Conservation (phyloP, 1,139 yeast species). For the Protomyces inundatus region DNA sequence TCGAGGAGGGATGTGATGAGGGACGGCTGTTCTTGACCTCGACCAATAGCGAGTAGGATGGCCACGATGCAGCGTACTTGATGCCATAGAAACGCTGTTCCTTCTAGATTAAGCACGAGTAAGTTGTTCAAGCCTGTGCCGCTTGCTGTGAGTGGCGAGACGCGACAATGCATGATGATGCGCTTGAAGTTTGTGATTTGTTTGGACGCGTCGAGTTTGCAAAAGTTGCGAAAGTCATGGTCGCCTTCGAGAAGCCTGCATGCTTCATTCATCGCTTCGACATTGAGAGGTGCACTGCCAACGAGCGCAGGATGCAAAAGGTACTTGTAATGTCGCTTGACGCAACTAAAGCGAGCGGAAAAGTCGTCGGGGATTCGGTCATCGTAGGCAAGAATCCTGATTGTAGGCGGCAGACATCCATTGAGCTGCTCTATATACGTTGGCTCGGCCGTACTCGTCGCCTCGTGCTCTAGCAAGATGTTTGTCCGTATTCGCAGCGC, state of each 20-base stretch:
- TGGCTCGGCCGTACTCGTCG: slow-evolving; percentile 57
- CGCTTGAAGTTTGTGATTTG: slow-evolving; percentile 75
- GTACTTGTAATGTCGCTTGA: slow-evolving; percentile 76
- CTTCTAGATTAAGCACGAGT: slow-evolving; percentile 71
- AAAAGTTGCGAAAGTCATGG: slow-evolving; percentile 90
- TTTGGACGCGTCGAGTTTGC: slow-evolving; percentile 89
- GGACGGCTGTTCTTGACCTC: slow-evolving; percentile 57
- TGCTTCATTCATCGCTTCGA: slow-evolving; percentile 64
- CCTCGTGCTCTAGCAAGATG: background rate
- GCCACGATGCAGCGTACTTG: slow-evolving; percentile 97
- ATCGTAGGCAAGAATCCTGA: slow-evolving; percentile 74
- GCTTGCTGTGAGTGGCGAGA: slow-evolving; percentile 40
- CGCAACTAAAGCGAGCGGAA: slow-evolving; percentile 90
- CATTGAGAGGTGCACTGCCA: slow-evolving; percentile 46
- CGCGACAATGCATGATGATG: slow-evolving; percentile 51
- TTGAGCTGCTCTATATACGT: slow-evolving; percentile 74
- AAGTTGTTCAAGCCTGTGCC: slow-evolving; percentile 35
- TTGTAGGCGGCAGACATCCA: slow-evolving; percentile 71
- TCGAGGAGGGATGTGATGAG: slow-evolving; percentile 59
- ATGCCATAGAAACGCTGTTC: slow-evolving; percentile 94
- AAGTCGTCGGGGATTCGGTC: slow-evolving; percentile 75
- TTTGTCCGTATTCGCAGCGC: slow-evolving; percentile 58
- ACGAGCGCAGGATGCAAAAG: slow-evolving; percentile 47
- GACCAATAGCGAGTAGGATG: slow-evolving; percentile 72
- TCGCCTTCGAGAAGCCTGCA: slow-evolving; percentile 63